Percentiles rank a stretch among this genome's conserved stretches.
phyloP scores from a whole-genome alignment of 2,329 filamentous ascomycete species.

The Leptodontidium sp. region DNA sequence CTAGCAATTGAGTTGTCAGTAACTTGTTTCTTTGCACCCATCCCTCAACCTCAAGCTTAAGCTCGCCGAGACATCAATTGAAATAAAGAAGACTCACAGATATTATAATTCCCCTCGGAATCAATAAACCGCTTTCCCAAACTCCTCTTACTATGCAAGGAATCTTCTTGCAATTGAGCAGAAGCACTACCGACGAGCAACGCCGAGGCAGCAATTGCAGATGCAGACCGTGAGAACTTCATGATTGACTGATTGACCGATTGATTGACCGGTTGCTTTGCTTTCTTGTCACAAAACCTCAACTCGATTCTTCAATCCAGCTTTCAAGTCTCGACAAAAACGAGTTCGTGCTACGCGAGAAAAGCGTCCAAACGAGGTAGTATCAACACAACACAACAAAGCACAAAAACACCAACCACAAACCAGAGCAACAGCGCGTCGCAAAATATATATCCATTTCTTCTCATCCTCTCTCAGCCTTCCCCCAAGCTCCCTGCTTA shows the following conservation, averaged over 20 bases:
- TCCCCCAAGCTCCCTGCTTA: neutral
- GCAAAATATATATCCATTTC: conserved; percentile 7
- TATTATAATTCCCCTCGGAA: conserved; percentile 59
- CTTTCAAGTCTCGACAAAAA: too few species aligned
- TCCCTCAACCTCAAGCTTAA: neutral
- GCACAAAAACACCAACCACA: neutral
- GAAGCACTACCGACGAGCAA: conserved; percentile 4
- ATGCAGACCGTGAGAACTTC: conserved; percentile 5
- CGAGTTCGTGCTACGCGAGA: too few species aligned
- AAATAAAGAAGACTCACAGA: conserved; percentile 46
- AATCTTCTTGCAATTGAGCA: conserved; percentile 50
- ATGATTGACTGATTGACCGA: neutral
- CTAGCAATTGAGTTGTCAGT: conserved; percentile 39
- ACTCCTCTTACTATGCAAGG: conserved; percentile 56
- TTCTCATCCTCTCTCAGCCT: neutral
- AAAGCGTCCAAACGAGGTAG: too few species aligned
- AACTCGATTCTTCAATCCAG: neutral
- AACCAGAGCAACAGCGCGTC: conserved; percentile 10
- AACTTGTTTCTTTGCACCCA: too few species aligned
- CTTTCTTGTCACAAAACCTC: neutral
- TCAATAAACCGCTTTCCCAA: conserved; percentile 59
- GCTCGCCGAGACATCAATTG: neutral
- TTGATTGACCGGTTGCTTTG: neutral
- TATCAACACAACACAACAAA: too few species aligned
- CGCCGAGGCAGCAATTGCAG: conserved; percentile 10